Conservation (phyloP, 306 rosid genomes). For the Begonia peltatifolia region DNA sequence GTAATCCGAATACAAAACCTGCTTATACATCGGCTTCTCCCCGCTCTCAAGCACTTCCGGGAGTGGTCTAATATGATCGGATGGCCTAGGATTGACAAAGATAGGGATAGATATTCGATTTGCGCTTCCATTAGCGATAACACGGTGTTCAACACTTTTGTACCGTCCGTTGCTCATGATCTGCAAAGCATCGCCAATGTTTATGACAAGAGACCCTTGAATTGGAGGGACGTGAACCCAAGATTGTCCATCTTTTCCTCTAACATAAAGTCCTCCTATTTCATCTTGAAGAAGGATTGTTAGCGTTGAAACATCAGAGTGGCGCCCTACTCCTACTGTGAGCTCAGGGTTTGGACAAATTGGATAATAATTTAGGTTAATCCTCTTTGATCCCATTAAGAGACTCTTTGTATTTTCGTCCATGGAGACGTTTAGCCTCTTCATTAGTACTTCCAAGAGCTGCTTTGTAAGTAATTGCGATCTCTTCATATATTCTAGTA, state of each 20-base stretch:
- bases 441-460: slow-evolving; percentile 25
- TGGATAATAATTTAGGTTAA: slow-evolving; percentile 45
- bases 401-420: slow-evolving; percentile 17
- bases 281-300: slow-evolving; percentile 49
- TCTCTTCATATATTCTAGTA: slow-evolving; percentile 36
- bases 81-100: slow-evolving; percentile 40
- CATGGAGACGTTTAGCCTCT: slow-evolving; percentile 22
- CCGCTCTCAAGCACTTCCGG: slow-evolving; percentile 25
- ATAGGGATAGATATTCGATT: slow-evolving; percentile 43
- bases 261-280: slow-evolving; percentile 36
- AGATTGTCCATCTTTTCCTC: not conserved
- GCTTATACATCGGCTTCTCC: slow-evolving; percentile 26
- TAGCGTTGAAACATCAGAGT: slow-evolving; percentile 43
- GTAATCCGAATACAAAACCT: slow-evolving; percentile 36
- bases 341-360: slow-evolving; percentile 39
- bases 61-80: slow-evolving; percentile 23
- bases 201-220: slow-evolving; percentile 34
- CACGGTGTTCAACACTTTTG: slow-evolving; percentile 49
- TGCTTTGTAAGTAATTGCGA: slow-evolving; percentile 18
- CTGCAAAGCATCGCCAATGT: slow-evolving; percentile 45
- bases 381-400: slow-evolving; percentile 37
- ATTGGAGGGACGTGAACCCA: slow-evolving; percentile 46
- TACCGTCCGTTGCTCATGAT: slow-evolving; percentile 52
- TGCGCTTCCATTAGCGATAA: slow-evolving; percentile 24
- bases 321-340: slow-evolving; percentile 36